Base-by-base conservation (phyloP, 2,329 filamentous ascomycete species). In the Kalmusia sp. region DNA sequence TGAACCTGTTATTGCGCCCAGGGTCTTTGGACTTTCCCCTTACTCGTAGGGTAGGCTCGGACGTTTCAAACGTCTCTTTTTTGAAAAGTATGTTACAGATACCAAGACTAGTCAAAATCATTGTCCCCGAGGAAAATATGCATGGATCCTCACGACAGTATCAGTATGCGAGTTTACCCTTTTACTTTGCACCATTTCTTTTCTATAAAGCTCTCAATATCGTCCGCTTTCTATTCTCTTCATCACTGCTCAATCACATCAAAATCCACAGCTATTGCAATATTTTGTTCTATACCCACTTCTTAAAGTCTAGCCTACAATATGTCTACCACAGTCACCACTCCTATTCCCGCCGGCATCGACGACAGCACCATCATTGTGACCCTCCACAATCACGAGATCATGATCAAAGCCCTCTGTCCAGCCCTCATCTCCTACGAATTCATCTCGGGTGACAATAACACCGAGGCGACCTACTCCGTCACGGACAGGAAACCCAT, bases 401-500 rank as follows among this genome's bases (percentile, higher is more conserved):
- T 70, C 44, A 75, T 75, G 69, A 76, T 77, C 62, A 70, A 69
- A 46, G 73, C 71, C 8, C 67, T 76, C 17, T 72, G 68, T 33
- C 72, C 73, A 2, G 64, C 66, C 0, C 63, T 74, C 38, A 59
- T 74, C 44, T 67, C 64, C 53, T 71, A 72, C 57, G 53, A 62
- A 11, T 68, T 75, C 54, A 59, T 68, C 6, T 70, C 69, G 9
- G 72, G 72, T 30, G 62, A 75, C 56, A 60, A 62, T 14, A 39
- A 46, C 24, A 59, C 58, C 24, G 52, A 63, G 17, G 71, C 71
- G 14, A 68, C 63, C 17, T 76, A 76, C 60, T 58, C 46, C 14
- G 63, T 76, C 25, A 76, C 73, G 4, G 73, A 76, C 51, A 73
- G 70, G 60, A 77, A 75, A 59, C 73, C 73, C 39, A 70, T 71